Conservation (phyloP, 192 early-diverging fungal genomes). For the Umbelopsis sp. region DNA sequence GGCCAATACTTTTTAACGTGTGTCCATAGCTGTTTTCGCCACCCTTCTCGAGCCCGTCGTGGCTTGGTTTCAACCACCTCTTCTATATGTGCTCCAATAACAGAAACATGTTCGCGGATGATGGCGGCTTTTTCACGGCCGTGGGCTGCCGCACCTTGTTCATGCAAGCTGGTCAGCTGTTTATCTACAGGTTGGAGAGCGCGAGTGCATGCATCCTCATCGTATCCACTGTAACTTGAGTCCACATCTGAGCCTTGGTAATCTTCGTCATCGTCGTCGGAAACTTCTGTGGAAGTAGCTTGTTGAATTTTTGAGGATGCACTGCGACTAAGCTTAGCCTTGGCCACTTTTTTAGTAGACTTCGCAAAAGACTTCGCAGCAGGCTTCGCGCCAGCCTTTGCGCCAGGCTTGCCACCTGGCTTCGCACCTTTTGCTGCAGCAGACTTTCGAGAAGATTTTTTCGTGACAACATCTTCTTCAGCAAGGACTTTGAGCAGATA, state of each 20-base stretch:
- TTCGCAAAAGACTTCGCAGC: neutral
- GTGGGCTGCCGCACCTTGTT: conserved; percentile 40
- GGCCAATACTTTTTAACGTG: conserved; percentile 74
- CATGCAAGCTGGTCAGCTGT: conserved; percentile 55
- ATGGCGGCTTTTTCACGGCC: conserved; percentile 45
- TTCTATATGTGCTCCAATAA: conserved; percentile 62
- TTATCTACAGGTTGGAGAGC: conserved; percentile 68
- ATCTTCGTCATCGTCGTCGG: conserved; percentile 21
- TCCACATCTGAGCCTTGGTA: conserved; percentile 9
- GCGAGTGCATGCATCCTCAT: conserved; percentile 67
- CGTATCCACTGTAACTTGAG: conserved; percentile 52
- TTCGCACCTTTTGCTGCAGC: neutral
- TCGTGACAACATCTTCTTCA: conserved; percentile 60
- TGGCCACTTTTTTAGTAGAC: conserved; percentile 6
- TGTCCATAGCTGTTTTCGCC: conserved; percentile 68
- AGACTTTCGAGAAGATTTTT: conserved; percentile 10
- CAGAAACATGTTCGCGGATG: conserved; percentile 55
- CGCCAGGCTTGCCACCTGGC: no score
- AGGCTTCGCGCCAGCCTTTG: no score
- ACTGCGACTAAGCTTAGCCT: neutral
- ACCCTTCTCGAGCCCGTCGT: conserved; percentile 35
- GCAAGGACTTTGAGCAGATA: conserved; percentile 85
- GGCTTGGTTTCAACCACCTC: conserved; percentile 35
- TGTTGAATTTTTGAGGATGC: neutral
- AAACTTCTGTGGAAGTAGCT: neutral